Base-by-base conservation (phyloP, 768 basidiomycete genomes). In the Astraeus odoratus region DNA sequence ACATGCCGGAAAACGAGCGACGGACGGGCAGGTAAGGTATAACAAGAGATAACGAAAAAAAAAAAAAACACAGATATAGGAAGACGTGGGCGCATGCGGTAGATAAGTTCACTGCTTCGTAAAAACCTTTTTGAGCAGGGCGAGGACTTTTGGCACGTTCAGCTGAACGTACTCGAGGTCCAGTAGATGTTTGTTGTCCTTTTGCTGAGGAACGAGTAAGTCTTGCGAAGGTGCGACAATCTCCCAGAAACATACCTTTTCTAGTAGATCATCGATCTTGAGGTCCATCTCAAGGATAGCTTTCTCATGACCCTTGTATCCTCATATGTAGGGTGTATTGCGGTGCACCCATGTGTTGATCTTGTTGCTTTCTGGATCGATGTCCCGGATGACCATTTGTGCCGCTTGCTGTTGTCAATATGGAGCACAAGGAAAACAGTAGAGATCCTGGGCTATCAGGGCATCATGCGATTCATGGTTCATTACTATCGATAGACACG, bases 271-370 rank as follows among this genome's bases (percentile, higher is more conserved):
- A 65, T 99, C 95, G 56, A 98, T 96, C 72, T 97, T 97, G 43
- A 98, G 77, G 68, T 96, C 93, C 96, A 98, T 98, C 75, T 99
- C 96, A 29, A 98, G 77, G 56, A 99, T 98, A 13, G 96, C 95
- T 70, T 97, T 97, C 60, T 99, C 96, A 16, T 96, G 80, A 33
- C 96, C 96, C 67, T 96, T 97, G 72, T 98, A 99, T n/a, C n/a
- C n/a, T n/a, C n/a, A n/a, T n/a, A n/a, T n/a, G n/a, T n/a, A n/a
- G n/a, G n/a, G n/a, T n/a, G n/a, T n/a, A n/a, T n/a, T n/a, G n/a
- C n/a, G n/a, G n/a, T n/a, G n/a, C n/a, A n/a, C n/a, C n/a, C n/a
- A n/a, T n/a, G n/a, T n/a, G n/a, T n/a, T n/a, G n/a, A n/a, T n/a
- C n/a, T n/a, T n/a, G n/a, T n/a, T n/a, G n/a, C n/a, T n/a, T n/a